These are phyloP conservation scores for barrel medic (Medicago truncatula) DNA, from an alignment of 306 rosid species.

Conservation along the genomic window DNA sequence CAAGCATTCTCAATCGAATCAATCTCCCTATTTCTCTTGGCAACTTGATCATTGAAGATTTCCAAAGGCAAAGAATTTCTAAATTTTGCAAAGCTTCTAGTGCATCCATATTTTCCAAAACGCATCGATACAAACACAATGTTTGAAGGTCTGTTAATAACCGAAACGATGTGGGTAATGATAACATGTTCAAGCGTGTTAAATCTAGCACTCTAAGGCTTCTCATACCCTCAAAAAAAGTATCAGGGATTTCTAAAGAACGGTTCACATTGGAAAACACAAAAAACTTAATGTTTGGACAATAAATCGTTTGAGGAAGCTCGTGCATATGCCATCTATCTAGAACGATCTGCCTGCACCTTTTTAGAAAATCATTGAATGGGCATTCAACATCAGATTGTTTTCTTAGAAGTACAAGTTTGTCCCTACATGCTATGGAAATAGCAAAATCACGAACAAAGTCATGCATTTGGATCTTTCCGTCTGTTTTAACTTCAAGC, in stretches of 20 bases:
- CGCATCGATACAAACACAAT: background rate
- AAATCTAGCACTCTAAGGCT: conserved; percentile 16
- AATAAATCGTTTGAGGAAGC: conserved; percentile 1
- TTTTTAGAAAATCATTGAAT: background rate
- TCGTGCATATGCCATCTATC: background rate
- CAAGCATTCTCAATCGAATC: too few relatives aligned
- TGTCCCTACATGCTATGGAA: background rate
- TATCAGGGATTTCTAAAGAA: background rate
- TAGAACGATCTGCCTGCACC: background rate
- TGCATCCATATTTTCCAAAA: background rate
- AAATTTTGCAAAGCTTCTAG: background rate
- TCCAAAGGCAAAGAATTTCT: background rate
- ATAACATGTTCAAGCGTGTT: background rate
- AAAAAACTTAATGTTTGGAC: background rate
- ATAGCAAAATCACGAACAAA: background rate
- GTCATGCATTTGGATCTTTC: conserved; percentile 32
- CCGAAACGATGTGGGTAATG: background rate
- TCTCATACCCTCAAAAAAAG: conserved; percentile 8
- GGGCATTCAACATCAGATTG: background rate
- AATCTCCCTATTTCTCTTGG: background rate
- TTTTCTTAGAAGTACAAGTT: background rate
- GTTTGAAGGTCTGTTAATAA: background rate
- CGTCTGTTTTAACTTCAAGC: too few relatives aligned
- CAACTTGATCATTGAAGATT: background rate
- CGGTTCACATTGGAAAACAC: background rate